Conservation (phyloP, 192 early-diverging fungal genomes). For the Coemansia javaensis region DNA sequence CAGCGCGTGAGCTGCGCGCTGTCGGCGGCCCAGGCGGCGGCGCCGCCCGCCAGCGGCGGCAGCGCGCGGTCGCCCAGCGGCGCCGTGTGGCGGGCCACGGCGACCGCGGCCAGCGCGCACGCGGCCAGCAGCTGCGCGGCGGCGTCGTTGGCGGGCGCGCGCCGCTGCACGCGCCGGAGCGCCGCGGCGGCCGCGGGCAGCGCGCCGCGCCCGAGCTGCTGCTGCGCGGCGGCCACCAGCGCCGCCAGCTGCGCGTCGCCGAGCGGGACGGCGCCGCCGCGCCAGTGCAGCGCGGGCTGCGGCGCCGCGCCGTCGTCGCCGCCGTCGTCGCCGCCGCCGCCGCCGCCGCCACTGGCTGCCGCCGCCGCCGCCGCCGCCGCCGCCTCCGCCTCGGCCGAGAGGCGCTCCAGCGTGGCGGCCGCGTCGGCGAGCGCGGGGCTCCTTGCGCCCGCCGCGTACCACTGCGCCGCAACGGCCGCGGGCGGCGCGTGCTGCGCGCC, state of each 20-base stretch:
- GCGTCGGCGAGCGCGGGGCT: constrained; percentile 10
- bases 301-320: constrained; percentile 1
- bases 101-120: constrained; percentile 12
- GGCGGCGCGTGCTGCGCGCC: constrained; percentile 28
- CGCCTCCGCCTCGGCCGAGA: not conserved
- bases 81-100: constrained; percentile 13
- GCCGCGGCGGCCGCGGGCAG: constrained; percentile 1
- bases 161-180: constrained; percentile 11
- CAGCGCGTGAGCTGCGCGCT: constrained; percentile 5
- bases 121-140: constrained; percentile 22
- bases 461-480: constrained; percentile 24
- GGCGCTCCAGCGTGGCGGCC: constrained; percentile 5
- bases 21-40: constrained; percentile 8
- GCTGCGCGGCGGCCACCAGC: constrained; percentile 5
- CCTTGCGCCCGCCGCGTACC: constrained; percentile 14
- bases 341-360: no score
- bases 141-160: constrained; percentile 14
- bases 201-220: not conserved
- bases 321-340: no score
- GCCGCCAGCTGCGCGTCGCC: constrained; percentile 16
- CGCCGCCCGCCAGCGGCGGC: constrained; percentile 6
- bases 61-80: constrained; percentile 16
- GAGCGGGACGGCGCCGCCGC: constrained; percentile 20
- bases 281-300: constrained; percentile 26
- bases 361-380: no score